Evolutionary conservation across 2,329 filamentous ascomycete genomes (phyloP).

Genomic region (Sphaerulina vaccinii): DNA sequence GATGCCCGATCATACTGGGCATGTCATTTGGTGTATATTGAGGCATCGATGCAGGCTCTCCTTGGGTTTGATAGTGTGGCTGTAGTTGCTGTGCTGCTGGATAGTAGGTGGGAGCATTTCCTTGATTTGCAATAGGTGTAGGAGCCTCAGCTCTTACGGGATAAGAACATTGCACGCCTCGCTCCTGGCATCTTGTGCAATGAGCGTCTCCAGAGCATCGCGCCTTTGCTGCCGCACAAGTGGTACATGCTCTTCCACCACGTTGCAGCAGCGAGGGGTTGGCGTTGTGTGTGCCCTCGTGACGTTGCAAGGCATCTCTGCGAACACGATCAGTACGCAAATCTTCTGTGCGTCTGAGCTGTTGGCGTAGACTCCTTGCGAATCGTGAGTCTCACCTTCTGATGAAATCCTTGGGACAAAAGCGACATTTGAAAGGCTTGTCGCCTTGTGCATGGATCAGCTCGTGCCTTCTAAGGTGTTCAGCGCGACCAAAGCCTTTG

Average conservation of each 20-base stretch:
- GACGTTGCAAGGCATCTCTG: constrained; percentile 31
- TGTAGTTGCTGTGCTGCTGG: too few species aligned
- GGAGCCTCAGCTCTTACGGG: constrained; percentile 12
- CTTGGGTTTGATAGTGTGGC: too few species aligned
- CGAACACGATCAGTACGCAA: neutral
- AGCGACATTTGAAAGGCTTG: constrained; percentile 26
- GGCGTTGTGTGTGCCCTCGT: constrained; percentile 28
- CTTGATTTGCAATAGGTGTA: neutral
- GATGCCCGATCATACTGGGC: too few species aligned
- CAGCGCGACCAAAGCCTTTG: constrained; percentile 28
- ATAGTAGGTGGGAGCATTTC: neutral
- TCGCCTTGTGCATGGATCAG: constrained; percentile 26
- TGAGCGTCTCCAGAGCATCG: constrained; percentile 33
- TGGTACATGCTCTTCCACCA: constrained; percentile 31
- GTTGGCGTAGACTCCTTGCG: too few species aligned
- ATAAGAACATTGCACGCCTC: constrained; percentile 29
- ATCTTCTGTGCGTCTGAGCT: neutral
- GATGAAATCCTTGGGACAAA: constrained; percentile 30
- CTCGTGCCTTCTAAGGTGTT: constrained; percentile 31
- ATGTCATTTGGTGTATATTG: too few species aligned
- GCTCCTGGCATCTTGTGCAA: constrained; percentile 31
- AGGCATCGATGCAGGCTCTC: too few species aligned
- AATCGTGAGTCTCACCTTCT: constrained; percentile 27
- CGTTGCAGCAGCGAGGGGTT: constrained; percentile 20
- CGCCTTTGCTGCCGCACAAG: constrained; percentile 33